Evolutionary conservation across 2,329 filamentous ascomycete species (phyloP).

Genomic region (Phialophora tarda): DNA sequence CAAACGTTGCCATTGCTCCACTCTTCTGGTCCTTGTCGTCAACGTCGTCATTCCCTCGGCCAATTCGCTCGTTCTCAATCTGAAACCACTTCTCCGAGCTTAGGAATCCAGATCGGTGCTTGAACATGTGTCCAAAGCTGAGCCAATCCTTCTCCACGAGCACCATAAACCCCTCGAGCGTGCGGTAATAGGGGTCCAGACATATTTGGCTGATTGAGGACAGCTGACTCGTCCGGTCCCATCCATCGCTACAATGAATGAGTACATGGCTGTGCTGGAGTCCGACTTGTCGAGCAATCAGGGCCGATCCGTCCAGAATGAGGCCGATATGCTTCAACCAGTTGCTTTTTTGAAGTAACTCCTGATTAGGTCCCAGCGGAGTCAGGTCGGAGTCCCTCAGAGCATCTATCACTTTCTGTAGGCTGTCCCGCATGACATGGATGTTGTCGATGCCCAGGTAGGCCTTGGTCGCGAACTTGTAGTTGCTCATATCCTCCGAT

Average conservation of each 20-base stretch:
- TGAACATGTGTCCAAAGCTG: constrained; percentile 97
- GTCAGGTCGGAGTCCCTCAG: constrained; percentile 92
- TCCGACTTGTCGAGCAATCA: constrained; percentile 86
- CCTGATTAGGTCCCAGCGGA: constrained; percentile 78
- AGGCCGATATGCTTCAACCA: constrained; percentile 90
- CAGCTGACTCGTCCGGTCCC: constrained; percentile 95
- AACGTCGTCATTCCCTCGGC: constrained; percentile 51
- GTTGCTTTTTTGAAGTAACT: constrained; percentile 78
- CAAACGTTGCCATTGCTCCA: constrained; percentile 72
- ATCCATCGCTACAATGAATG: constrained; percentile 97
- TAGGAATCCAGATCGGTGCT: constrained; percentile 84
- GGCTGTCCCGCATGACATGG: constrained; percentile 92
- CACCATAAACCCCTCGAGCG: constrained; percentile 91
- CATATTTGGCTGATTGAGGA: constrained; percentile 91
- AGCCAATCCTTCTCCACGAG: constrained; percentile 97
- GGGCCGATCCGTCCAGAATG: constrained; percentile 79
- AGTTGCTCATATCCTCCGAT: constrained; percentile 97
- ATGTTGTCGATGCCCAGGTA: constrained; percentile 98
- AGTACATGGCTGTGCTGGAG: constrained; percentile 92
- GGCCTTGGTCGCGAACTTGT: constrained; percentile 86
- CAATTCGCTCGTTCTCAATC: constrained; percentile 78
- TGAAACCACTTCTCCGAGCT: constrained; percentile 94
- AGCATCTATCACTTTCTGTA: constrained; percentile 84
- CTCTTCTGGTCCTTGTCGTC: constrained; percentile 47
- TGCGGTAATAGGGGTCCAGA: constrained; percentile 93